Evolutionary conservation across 495 filamentous ascomycete genomes (phyloP), one percentile per base, ranked within the genome.

Genomic region (Staphylotrichum longicolle): DNA sequence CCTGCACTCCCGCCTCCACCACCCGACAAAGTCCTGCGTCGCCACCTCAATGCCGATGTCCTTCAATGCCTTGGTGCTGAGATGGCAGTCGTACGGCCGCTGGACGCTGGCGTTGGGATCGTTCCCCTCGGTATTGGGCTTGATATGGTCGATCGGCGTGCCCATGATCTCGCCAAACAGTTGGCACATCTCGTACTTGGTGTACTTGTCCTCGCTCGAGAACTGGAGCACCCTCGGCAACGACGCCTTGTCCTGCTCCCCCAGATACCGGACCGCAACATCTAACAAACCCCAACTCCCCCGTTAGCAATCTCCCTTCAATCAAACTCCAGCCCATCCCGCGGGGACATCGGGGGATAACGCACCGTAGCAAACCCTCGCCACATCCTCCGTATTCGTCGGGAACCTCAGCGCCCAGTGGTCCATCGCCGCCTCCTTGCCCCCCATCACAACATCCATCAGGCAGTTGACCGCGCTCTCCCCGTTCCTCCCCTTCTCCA

Each of bases 111-210:
- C 85, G 42, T 85, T 86, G 33, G 88, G 89, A 57, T 93, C 89
- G 66, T 91, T 89, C 5, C 86, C 88, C 68, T 91, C 80, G 57
- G 87, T 81, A 66, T 91, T 91, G 10, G 85, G 75, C 62, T 82
- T 79, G 73, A 97, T 87, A 33, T 84, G 82, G 41, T 83, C 80
- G n/a, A 91, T 74, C 7, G 88, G 78, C 54, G 95, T 71, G 2
- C 90, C 91, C 77, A 93, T 81, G 58, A 96, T 90, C 63, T 92
- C 86, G 14, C 85, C 89, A 68, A 97, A 83, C 20, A 84, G 76
- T 76, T 91, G 76, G 70, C 89, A 93, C 48, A 97, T 96, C 73
- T 93, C 86, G 70, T 93, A 96, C 78, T 96, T 96, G 49, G 93
- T 96, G 76, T 86, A 88, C 62, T 82, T 82, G 63, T 94, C 90